Evolutionary conservation across 441 rosid species (phyloP), one percentile per base, ranked within the genome.

Genomic region (Jatropha podagrica): DNA sequence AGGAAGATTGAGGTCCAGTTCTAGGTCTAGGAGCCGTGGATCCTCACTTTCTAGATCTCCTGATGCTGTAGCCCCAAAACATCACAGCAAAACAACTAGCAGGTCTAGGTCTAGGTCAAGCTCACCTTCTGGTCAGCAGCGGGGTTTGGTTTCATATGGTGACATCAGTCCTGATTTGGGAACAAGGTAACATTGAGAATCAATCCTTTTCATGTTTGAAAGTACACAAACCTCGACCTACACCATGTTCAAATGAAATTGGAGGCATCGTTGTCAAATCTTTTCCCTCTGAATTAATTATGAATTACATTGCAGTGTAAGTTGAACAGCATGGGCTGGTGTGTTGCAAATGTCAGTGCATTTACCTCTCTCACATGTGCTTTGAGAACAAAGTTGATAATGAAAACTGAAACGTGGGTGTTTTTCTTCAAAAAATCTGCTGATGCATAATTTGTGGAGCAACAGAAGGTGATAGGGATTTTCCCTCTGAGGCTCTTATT

Each of bases 141-240:
- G 85, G 76, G 91, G 97, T 56, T 78, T 95, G 83, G 98, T 95
- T 75, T 91, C 93, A 65, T 93, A 93, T 78, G 94, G 88, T 48
- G 98, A 95, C 73, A 70, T 52, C 77, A 89, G 90, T 72, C 84
- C 87, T 46, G 87, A 83, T 78, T 61, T 51, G 13, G 80, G 75
- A 67, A 60, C 44, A n/a, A 73, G 62, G 77, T 77, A 73, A 73
- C n/a, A 23, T 48, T 14, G 20, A 42, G 56, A 40, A 38, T 46
- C 71, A 40, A 38, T 46, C 71, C 20, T 71, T 27, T 26, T 48
- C 55, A 72, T 49, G 20, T 1, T 67, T 37, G 11, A 40, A 4
- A 69, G 52, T 23, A 52, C 52, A 4, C 1, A 41, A n/a, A 17
- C 4, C 20, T 51, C 46, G 2, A 44, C 48, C 10, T 7, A 44